These are phyloP conservation scores for Brettanomyces nanus DNA, from an alignment of 805 yeast genomes.

Conservation along the genomic window DNA sequence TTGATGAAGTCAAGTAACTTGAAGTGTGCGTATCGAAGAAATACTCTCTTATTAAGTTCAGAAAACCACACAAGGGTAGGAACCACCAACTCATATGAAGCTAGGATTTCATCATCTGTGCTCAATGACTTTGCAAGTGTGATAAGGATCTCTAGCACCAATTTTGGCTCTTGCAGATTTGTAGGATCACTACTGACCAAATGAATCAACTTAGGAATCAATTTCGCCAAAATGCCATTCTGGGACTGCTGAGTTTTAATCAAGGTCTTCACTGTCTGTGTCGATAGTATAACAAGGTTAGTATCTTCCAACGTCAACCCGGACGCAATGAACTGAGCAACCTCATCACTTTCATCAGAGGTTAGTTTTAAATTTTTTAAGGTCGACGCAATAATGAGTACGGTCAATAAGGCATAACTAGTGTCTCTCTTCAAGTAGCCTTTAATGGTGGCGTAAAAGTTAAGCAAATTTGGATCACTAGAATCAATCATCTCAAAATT, in stretches of 20 bases:
- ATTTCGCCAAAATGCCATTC: conserved; percentile 30
- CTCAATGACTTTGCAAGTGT: conserved; percentile 32
- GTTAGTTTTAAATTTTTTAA: conserved; percentile 26
- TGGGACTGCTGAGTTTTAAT: conserved; percentile 29
- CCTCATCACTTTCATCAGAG: conserved; percentile 29
- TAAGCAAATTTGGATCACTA: conserved; percentile 19
- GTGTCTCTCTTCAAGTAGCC: conserved; percentile 15
- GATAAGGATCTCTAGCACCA: conserved; percentile 42
- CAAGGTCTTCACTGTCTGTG: conserved; percentile 58
- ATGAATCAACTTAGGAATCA: conserved; percentile 38
- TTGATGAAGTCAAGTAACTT: conserved; percentile 40
- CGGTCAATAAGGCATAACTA: conserved; percentile 32
- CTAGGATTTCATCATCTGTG: conserved; percentile 22
- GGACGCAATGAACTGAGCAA: conserved; percentile 26
- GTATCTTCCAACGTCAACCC: conserved; percentile 29
- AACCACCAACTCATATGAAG: conserved; percentile 24
- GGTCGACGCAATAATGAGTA: conserved; percentile 36
- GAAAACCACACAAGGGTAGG: conserved; percentile 28
- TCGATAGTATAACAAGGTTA: conserved; percentile 30
- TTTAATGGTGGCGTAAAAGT: conserved; percentile 32
- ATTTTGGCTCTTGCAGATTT: conserved; percentile 26
- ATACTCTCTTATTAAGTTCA: conserved; percentile 12
- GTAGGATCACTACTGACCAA: conserved; percentile 9
- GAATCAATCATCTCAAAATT: conserved; percentile 18
- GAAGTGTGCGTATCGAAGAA: conserved; percentile 34